Evolutionary conservation across 306 rosid species (phyloP), one percentile per base, ranked within the genome.

Genomic region (Carpinus viminea): DNA sequence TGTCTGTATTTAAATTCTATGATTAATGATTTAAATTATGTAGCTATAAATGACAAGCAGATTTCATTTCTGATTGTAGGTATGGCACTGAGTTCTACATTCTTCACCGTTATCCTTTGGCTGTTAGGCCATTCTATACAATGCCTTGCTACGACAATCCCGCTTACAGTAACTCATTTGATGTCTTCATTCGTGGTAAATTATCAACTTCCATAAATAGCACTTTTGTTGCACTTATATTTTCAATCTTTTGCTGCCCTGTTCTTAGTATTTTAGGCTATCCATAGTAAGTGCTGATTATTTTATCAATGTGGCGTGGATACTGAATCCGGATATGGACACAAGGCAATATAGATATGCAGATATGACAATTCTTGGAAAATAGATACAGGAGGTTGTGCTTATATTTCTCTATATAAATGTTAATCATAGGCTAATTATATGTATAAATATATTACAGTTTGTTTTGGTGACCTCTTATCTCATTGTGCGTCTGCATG

Each of bases 51-150:
- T 75, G 41, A 17, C 69, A 73, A 74, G 70, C 47, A 52, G 12
- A 48, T 52, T 80, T 72, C 45, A 62, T 46, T 84, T 52, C 36
- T 34, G 45, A 74, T 26, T 5, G 10, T 81, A 96, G 99, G 85
- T 96, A 93, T 82, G 93, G 87, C 72, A 96, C 98, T 0, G 99
- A 96, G 82, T 96, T 96, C 84, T 96, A 89, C 81, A 93, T 96
- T 60, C 97, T 96, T 73, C 83, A 96, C 41, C 93, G 97, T 34
- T 96, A 93, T 76, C 99, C 99, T 34, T 79, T 91, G 86, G 92
- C 93, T 51, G 84, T 93, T 51, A 87, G 99, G 83, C 99, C 99
- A 47, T 96, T 96, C 81, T 96, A 96, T 74, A 96, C 99, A 1
- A 93, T 93, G 98, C 99, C 99, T 76, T 91, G 97, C 91, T 71